Conservation (phyloP, 1,139 yeast genomes). For the Suhomyces ambrosiae region DNA sequence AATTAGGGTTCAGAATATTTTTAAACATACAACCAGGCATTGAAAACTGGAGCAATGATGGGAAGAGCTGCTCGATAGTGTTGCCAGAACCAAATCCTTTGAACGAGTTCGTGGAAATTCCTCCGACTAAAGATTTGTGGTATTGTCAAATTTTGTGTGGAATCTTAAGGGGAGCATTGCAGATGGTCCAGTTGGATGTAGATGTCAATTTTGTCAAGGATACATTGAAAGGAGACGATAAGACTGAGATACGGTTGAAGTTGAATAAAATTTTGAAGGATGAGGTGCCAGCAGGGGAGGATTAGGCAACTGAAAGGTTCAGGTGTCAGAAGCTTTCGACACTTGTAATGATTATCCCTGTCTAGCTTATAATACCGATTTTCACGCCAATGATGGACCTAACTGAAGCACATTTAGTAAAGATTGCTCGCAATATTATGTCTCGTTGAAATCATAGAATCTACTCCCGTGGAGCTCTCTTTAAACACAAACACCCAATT, state of each 20-base stretch:
- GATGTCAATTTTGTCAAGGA: slow-evolving; percentile 83
- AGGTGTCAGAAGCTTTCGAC: no score
- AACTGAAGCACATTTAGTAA: no score
- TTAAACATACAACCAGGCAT: slow-evolving; percentile 78
- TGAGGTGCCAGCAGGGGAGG: slow-evolving; percentile 97
- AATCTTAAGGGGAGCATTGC: slow-evolving; percentile 85
- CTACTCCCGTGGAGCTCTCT: no score
- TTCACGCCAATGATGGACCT: no score
- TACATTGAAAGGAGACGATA: slow-evolving; percentile 77
- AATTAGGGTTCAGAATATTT: slow-evolving; percentile 88
- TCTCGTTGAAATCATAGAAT: no score
- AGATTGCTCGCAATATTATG: no score
- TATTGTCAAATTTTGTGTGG: slow-evolving; percentile 91
- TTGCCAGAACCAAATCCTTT: slow-evolving; percentile 80
- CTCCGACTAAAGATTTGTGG: slow-evolving; percentile 75
- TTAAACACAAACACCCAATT: no score
- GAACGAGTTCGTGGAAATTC: slow-evolving; percentile 93
- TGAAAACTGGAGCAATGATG: slow-evolving; percentile 77
- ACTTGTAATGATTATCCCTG: no score
- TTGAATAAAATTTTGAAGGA: slow-evolving; percentile 78
- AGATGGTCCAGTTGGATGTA: slow-evolving; percentile 94
- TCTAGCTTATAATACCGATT: no score
- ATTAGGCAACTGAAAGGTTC: no score
- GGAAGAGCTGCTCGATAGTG: slow-evolving; percentile 70
- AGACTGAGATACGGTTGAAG: slow-evolving; percentile 76